phyloP scores from a whole-genome alignment of 257 asterid genomes.

The Ocimum tenuiflorum region DNA sequence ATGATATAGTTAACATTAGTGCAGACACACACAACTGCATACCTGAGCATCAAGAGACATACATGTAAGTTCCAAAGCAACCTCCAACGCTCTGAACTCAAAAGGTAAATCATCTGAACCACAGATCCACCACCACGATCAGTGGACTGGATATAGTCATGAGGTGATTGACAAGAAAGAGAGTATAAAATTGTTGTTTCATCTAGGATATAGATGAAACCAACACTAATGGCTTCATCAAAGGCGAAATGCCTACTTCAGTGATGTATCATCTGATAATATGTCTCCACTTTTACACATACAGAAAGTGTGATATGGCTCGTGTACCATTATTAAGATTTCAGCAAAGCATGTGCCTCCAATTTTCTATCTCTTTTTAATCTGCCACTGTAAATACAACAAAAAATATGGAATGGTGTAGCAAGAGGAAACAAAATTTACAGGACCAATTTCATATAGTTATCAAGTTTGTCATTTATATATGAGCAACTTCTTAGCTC shows the following conservation, averaged over 20 bases:
- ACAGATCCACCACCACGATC: constrained; percentile 26
- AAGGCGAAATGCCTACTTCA: background rate
- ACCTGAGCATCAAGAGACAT: constrained; percentile 94
- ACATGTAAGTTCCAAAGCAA: constrained; percentile 89
- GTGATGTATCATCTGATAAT: background rate
- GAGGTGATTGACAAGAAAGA: background rate
- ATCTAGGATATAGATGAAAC: background rate
- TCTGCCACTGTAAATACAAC: background rate
- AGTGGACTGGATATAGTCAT: background rate
- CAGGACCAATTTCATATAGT: background rate
- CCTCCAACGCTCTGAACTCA: constrained; percentile 94
- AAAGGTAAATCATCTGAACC: constrained; percentile 89
- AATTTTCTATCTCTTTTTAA: no score
- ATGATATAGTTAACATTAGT: background rate
- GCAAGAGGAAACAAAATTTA: background rate
- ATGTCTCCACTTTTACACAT: background rate
- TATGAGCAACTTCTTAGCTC: background rate
- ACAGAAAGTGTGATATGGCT: background rate
- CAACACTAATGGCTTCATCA: background rate
- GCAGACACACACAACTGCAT: constrained; percentile 18
- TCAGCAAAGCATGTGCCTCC: background rate
- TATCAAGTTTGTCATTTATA: no score
- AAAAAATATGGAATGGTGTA: background rate
- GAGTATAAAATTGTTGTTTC: background rate
- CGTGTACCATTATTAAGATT: background rate